Evolutionary conservation across 257 asterid genomes (phyloP).

Genomic region (Solanum pimpinellifolium): DNA sequence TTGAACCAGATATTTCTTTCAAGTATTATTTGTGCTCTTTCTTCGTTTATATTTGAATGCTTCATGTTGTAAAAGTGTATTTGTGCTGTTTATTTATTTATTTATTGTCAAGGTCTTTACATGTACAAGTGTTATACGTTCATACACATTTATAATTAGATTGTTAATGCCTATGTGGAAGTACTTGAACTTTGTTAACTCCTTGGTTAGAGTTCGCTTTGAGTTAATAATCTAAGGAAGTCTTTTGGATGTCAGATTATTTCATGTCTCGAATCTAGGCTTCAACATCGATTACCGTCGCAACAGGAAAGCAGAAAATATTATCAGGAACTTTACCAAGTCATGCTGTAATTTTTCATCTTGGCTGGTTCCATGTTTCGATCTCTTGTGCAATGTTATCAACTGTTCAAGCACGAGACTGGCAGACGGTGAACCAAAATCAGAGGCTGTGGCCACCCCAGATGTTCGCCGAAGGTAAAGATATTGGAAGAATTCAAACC

Average conservation of each 20-base stretch:
- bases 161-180: neutral
- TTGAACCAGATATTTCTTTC: neutral
- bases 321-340: neutral
- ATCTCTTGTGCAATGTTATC: neutral
- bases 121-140: neutral
- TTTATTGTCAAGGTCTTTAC: neutral
- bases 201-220: neutral
- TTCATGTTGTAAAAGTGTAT: neutral
- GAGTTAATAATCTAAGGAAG: neutral
- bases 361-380: neutral
- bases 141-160: neutral
- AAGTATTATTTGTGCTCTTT: neutral
- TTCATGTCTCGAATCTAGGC: neutral
- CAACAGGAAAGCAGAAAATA: neutral
- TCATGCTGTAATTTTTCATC: neutral
- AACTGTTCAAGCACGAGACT: neutral
- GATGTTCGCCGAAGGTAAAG: neutral
- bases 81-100: neutral
- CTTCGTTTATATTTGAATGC: neutral
- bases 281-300: neutral
- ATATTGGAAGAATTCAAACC: neutral
- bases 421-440: neutral
- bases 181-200: neutral
- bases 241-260: neutral
- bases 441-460: neutral